Evolutionary conservation across 192 early-diverging fungal species (phyloP), one percentile per base, ranked within the genome.

Genomic region (Podila verticillata): DNA sequence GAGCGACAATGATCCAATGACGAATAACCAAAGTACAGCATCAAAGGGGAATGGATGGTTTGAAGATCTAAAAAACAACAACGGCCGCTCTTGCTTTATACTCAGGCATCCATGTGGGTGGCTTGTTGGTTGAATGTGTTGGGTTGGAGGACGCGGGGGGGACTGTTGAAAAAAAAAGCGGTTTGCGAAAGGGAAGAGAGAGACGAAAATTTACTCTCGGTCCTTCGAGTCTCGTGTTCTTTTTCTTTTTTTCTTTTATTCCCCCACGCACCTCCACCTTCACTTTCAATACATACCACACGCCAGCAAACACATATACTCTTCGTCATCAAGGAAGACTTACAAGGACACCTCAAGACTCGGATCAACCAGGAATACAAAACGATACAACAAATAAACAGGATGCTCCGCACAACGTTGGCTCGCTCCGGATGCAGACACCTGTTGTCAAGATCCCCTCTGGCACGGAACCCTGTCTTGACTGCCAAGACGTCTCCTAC

Each of bases 1-100:
- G 77, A 80, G 77, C 77, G 77, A 80, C 77, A 80, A 56, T 72
- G 77, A 80, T 72, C 64, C 77, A 79, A 24, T 68, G 70, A 68
- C 31, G 68, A 28, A 13, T 48, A 72, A 39, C 68, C 77, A 49
- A 58, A 80, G 77, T 80, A 72, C 77, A 80, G 77, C 77, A 62
- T 80, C 77, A 80, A 60, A 80, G 70, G 70, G 57, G 72, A 74
- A 36, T 61, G 69, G 70, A 70, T 65, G 63, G 68, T 66, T 24
- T 66, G 28, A 51, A 39, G 49, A 28, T 54, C 20, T 30, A 49
- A 61, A 48, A 39, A 61, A n/a, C 12, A 20, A 36, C 20, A 22
- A 28, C 32, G 19, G 15, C 12, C 3, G 5, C 20, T 3, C 22
- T 20, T 15, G 13, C 20, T 56, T 58, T 62, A 34, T 61, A 29